These are phyloP conservation scores for Dianthus caryophyllus DNA, from an alignment of 148 eudicot genomes.

Conservation along the genomic window DNA sequence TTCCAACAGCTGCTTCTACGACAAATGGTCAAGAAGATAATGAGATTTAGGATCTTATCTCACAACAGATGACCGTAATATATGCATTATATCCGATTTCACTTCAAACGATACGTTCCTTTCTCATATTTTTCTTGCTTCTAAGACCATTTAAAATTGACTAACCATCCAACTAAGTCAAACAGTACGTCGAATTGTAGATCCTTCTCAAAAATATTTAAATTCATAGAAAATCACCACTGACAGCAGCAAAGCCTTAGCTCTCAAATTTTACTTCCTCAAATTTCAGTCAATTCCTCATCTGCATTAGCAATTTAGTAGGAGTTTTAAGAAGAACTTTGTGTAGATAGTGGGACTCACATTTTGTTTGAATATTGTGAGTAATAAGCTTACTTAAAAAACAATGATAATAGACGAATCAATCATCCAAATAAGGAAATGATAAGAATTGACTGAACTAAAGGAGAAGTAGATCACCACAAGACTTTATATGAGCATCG, in stretches of 20 bases:
- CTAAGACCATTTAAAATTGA: not conserved
- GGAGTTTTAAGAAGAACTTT: no score
- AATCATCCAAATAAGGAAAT: no score
- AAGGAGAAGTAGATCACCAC: not conserved
- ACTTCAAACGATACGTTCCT: not conserved
- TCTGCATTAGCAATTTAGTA: no score
- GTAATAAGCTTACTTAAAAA: no score
- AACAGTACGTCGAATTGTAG: not conserved
- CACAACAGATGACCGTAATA: slow-evolving; percentile 3
- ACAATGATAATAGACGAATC: no score
- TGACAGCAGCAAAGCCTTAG: no score
- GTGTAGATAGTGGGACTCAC: no score
- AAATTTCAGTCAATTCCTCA: no score
- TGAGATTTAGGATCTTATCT: slow-evolving; percentile 4
- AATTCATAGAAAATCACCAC: no score
- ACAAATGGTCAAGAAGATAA: slow-evolving; percentile 5
- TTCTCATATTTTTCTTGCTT: not conserved
- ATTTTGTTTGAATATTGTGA: no score
- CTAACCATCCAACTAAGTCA: not conserved
- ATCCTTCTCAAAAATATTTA: not conserved
- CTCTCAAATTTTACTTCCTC: not conserved
- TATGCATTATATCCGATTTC: not conserved
- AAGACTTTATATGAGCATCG: not conserved
- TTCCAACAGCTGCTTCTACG: slow-evolving; percentile 31
- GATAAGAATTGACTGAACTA: no score